Evolutionary conservation across 2,329 filamentous ascomycete genomes (phyloP).

Genomic region (Diaporthe australafricana): DNA sequence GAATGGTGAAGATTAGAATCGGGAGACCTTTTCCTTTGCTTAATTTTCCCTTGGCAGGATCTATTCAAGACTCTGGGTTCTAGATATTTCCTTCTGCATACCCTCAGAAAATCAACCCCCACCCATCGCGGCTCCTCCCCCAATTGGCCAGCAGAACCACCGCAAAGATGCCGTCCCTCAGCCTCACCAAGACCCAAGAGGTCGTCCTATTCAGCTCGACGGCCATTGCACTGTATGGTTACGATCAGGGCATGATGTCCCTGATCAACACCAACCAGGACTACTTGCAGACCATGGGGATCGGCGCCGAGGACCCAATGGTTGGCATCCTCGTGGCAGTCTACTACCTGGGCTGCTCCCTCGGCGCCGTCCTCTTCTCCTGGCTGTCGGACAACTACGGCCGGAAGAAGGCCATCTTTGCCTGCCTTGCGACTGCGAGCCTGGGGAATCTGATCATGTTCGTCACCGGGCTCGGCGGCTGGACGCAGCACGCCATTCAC

Average conservation of each 20-base stretch:
- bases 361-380: slow-evolving; percentile 55
- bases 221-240: slow-evolving; percentile 51
- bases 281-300: slow-evolving; percentile 69
- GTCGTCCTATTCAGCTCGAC: slow-evolving; percentile 53
- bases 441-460: slow-evolving; percentile 37
- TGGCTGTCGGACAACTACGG: slow-evolving; percentile 30
- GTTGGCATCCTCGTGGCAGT: slow-evolving; percentile 64
- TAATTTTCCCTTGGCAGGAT: neutral
- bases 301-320: slow-evolving; percentile 44
- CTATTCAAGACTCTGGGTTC: neutral
- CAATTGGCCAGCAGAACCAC: neutral
- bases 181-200: slow-evolving; percentile 48
- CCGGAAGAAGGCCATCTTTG: slow-evolving; percentile 36
- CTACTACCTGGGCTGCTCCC: slow-evolving; percentile 71
- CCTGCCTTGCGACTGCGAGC: slow-evolving; percentile 34
- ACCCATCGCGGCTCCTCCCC: neutral
- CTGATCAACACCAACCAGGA: slow-evolving; percentile 50
- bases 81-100: neutral
- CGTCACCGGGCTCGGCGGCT: slow-evolving; percentile 33
- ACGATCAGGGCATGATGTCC: slow-evolving; percentile 52
- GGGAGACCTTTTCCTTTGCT: neutral
- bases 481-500: slow-evolving; percentile 22
- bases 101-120: too few relatives aligned
- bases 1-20: neutral
- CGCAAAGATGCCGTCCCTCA: slow-evolving; percentile 31